A percentile compares a stretch with the other conserved stretches of the same genome.
Conservation (phyloP, 1,284 basidiomycete species). For the Cryptococcus neoformans region DNA sequence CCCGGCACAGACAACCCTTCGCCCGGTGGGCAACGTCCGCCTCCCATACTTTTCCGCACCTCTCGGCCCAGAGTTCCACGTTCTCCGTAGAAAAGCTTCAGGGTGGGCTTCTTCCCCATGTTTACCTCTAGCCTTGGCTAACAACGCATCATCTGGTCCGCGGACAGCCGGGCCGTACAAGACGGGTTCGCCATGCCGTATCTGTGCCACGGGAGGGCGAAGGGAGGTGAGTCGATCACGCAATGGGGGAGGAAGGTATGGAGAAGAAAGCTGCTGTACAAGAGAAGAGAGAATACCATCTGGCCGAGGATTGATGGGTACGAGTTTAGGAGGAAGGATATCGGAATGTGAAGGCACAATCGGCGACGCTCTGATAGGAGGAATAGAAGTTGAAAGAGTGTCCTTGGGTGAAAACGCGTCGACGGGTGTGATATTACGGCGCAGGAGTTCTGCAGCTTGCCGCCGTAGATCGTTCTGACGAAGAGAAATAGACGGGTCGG, state of each 20-base stretch:
- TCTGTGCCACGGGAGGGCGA: slow-evolving; percentile 29
- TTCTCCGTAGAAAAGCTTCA: slow-evolving; percentile 24
- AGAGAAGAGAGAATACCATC: slow-evolving; percentile 27
- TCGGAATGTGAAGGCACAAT: slow-evolving; percentile 35
- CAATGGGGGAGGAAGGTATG: slow-evolving; percentile 34
- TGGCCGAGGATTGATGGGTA: slow-evolving; percentile 34
- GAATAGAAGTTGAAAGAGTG: slow-evolving; percentile 26
- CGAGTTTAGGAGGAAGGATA: slow-evolving; percentile 20
- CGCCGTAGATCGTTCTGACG: slow-evolving; percentile 30
- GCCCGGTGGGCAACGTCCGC: slow-evolving; percentile 31
- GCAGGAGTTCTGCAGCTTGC: slow-evolving; percentile 36
- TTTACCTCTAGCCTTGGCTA: slow-evolving; percentile 36
- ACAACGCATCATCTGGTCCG: slow-evolving; percentile 31
- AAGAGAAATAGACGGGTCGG: slow-evolving; percentile 32
- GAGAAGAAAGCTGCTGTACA: slow-evolving; percentile 33
- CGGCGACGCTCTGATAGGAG: slow-evolving; percentile 25
- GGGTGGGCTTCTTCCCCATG: slow-evolving; percentile 15
- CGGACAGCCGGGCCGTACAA: slow-evolving; percentile 34
- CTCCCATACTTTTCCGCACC: slow-evolving; percentile 31
- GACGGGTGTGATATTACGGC: slow-evolving; percentile 31
- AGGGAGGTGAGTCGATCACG: slow-evolving; percentile 40
- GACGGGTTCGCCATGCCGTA: slow-evolving; percentile 19
- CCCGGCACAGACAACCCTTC: slow-evolving; percentile 28
- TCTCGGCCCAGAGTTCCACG: slow-evolving; percentile 38
- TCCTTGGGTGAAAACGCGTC: slow-evolving; percentile 30